A percentile compares a stretch with the other conserved stretches of the same genome.
These are phyloP conservation scores for Cinchona pubescens DNA, from an alignment of 257 asterid species.

Conservation along the genomic window DNA sequence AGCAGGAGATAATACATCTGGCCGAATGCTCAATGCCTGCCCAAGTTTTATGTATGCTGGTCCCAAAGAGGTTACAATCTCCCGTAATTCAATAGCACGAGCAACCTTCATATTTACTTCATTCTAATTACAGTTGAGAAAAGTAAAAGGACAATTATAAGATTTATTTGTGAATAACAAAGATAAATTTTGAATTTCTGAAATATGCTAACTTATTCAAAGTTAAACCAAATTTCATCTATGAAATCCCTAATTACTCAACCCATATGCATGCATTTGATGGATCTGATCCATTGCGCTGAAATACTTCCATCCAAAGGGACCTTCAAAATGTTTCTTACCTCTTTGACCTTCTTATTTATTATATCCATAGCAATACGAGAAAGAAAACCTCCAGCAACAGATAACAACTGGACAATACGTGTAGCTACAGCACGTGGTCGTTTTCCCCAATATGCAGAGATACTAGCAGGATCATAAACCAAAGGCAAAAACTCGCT, in stretches of 20 bases:
- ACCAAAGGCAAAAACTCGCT: conserved; percentile 90
- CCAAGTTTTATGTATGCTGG: conserved; percentile 99
- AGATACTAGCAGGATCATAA: conserved; percentile 78
- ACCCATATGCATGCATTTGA: neutral
- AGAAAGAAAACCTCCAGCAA: conserved; percentile 97
- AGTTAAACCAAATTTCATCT: neutral
- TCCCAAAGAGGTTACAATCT: conserved; percentile 94
- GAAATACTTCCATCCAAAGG: neutral
- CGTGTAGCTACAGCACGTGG: conserved; percentile 97
- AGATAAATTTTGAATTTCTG: neutral
- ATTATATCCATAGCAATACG: conserved; percentile 73
- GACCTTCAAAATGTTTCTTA: conserved; percentile 19
- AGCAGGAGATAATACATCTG: conserved; percentile 84
- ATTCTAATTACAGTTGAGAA: conserved; percentile 46
- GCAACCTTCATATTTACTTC: too few relatives aligned
- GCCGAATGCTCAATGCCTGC: conserved; percentile 98
- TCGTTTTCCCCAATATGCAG: conserved; percentile 96
- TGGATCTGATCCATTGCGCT: neutral
- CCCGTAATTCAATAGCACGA: conserved; percentile 95
- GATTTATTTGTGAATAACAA: neutral
- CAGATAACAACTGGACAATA: conserved; percentile 78
- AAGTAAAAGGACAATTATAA: conserved; percentile 15
- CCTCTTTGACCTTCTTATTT: conserved; percentile 88
- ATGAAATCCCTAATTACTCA: neutral
- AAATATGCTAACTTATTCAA: too few relatives aligned